Conservation (phyloP, 106 monocot genomes). For the Dendrobium huoshanense region DNA sequence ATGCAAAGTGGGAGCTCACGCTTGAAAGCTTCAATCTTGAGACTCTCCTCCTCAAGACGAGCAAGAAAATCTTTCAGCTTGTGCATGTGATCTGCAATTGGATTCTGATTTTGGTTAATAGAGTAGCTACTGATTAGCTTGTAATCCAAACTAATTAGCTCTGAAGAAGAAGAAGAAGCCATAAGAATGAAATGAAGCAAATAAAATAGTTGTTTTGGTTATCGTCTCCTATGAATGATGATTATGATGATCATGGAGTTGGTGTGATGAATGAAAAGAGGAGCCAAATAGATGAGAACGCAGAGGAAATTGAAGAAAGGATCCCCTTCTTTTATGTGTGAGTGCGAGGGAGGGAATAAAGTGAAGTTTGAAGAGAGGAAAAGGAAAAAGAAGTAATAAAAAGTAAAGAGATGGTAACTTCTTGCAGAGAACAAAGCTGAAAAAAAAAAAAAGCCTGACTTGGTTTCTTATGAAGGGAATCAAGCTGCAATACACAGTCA, state of each 20-base stretch:
- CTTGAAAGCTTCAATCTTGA: constrained; percentile 91
- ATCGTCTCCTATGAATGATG: not conserved
- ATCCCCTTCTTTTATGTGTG: constrained; percentile 28
- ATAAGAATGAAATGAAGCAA: constrained; percentile 13
- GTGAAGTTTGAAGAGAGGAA: constrained; percentile 31
- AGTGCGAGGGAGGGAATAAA: constrained; percentile 46
- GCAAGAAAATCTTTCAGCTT: constrained; percentile 71
- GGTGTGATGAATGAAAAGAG: not conserved
- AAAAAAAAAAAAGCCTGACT: constrained; percentile 34
- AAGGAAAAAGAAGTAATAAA: constrained; percentile 31
- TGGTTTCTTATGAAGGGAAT: constrained; percentile 38
- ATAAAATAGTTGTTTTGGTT: not conserved
- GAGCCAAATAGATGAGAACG: constrained; percentile 12
- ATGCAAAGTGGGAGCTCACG: constrained; percentile 91
- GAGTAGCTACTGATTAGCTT: constrained; percentile 28
- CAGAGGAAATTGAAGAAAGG: constrained; percentile 15
- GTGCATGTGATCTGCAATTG: constrained; percentile 11
- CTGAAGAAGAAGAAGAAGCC: constrained; percentile 55
- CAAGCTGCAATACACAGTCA: constrained; percentile 14
- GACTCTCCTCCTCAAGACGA: constrained; percentile 78
- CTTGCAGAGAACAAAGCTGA: constrained; percentile 66
- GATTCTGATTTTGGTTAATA: constrained; percentile 16
- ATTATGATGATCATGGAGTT: not conserved
- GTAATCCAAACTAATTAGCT: constrained; percentile 62
- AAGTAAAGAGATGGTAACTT: constrained; percentile 65